Evolutionary conservation across 306 rosid genomes (phyloP), one percentile per base, ranked within the genome.

Genomic region (Rosa multiflora): DNA sequence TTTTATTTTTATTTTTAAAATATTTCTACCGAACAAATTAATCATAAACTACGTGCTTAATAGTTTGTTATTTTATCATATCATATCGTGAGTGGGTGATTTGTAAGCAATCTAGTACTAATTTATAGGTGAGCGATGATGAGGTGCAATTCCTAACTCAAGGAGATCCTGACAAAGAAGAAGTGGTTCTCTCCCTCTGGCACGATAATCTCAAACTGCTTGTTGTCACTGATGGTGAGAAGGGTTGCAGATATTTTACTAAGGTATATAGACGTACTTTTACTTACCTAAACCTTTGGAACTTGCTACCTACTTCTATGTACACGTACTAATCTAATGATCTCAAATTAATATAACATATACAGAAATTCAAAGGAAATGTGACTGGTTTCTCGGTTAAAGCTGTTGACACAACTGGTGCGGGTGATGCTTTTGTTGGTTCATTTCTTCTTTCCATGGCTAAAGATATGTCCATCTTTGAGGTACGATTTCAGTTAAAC

Each of bases 381-480:
- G 87, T 88, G 69, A 0, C 72, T 9, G 94, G 94, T 52, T 88
- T 88, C 72, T 56, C 83, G 61, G 94, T 85, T 79, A 83, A 78
- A 0, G 13, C 88, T 55, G 67, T 90, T 52, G 94, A 90, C 81
- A 90, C 94, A 75, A 90, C 94, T 70, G 94, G 94, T 78, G 94
- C 94, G 46, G 94, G 94, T 53, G 94, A 86, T 87, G 78, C 94
- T 70, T 90, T 90, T 87, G 85, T 90, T 48, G 92, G 92, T 43
- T 80, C 94, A 66, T 44, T 90, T 63, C 80, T 90, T 32, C 61
- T 79, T 6, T 78, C 87, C 67, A 73, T 88, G 78, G 89, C 90
- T 35, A 83, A 74, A 49, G 82, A 90, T 81, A 0, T 79, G 35
- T 52, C 79, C 49, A 83, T 88, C 74, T 83, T 88, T 68, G 80